phyloP scores from a whole-genome alignment of 306 rosid genomes.

The Quercus parvula region DNA sequence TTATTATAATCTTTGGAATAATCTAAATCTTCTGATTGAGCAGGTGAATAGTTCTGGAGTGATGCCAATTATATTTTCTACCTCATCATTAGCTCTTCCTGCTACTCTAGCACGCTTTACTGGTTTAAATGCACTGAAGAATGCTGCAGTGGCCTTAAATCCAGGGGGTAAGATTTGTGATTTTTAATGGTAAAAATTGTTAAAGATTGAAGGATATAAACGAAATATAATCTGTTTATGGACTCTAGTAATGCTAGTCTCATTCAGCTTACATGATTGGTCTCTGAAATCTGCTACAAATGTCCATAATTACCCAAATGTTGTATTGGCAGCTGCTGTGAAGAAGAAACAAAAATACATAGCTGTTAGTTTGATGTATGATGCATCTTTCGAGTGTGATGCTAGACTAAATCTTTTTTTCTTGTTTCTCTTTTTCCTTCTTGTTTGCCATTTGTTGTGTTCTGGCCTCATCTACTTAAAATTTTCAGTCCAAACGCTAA shows the following conservation, averaged over 20 bases:
- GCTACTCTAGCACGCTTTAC: conserved; percentile 96
- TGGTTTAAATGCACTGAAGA: conserved; percentile 70
- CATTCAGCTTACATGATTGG: not conserved
- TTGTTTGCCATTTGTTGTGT: no score
- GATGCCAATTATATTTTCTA: conserved; percentile 95
- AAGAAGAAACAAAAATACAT: no score
- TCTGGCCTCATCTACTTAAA: no score
- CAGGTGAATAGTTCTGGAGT: conserved; percentile 99
- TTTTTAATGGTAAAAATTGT: not conserved
- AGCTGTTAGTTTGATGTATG: no score
- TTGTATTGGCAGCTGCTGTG: no score
- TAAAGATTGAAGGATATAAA: not conserved
- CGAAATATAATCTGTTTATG: not conserved
- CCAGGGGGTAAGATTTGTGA: conserved; percentile 70
- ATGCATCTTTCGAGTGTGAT: no score
- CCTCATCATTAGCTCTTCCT: conserved; percentile 91
- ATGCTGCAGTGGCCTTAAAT: conserved; percentile 77
- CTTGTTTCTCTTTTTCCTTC: no score
- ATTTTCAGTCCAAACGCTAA: no score
- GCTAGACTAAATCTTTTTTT: no score
- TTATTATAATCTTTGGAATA: not conserved
- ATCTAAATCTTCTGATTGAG: conserved; percentile 12
- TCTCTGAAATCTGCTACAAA: not conserved
- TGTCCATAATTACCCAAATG: not conserved
- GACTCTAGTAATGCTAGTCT: not conserved